A percentile compares a stretch with the other conserved stretches of the same genome.
Evolutionary conservation across 768 basidiomycete genomes (phyloP).

Genomic region (Russula compacta): DNA sequence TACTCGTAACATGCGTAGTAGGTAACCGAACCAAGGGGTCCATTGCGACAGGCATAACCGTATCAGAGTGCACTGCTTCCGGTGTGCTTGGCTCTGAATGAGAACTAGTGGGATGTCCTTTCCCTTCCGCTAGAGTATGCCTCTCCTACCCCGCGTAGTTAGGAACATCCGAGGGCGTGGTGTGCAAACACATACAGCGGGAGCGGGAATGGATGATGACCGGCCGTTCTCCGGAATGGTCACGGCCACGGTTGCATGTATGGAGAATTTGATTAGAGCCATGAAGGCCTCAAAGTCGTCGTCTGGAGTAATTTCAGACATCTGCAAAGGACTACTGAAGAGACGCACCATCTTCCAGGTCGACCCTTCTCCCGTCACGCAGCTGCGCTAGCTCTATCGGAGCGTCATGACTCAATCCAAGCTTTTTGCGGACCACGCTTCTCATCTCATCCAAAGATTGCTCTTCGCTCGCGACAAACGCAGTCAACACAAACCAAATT

Average conservation of each 20-base stretch:
- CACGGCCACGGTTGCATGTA: slow-evolving; percentile 17
- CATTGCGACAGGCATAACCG: not conserved
- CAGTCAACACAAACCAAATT: slow-evolving; percentile 6
- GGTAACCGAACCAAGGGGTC: not conserved
- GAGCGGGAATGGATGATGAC: not conserved
- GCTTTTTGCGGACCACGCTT: slow-evolving; percentile 50
- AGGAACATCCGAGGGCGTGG: not conserved
- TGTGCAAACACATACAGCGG: not conserved
- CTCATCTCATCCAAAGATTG: slow-evolving; percentile 50
- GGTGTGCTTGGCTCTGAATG: not conserved
- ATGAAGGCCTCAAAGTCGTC: slow-evolving; percentile 74
- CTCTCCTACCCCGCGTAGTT: not conserved
- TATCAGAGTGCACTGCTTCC: not conserved
- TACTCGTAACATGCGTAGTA: not conserved
- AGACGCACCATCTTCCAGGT: slow-evolving; percentile 69
- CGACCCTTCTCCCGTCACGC: slow-evolving; percentile 43
- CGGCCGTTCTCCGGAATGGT: not conserved
- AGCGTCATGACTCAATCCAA: slow-evolving; percentile 37
- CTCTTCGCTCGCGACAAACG: slow-evolving; percentile 33
- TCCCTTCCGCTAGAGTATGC: not conserved
- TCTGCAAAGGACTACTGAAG: not conserved
- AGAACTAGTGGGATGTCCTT: not conserved
- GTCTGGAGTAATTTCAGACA: slow-evolving; percentile 33
- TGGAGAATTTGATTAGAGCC: slow-evolving; percentile 33
- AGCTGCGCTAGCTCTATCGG: slow-evolving; percentile 40